Conservation (phyloP, 2,329 filamentous ascomycete species). For the Sporothrix luriei region DNA sequence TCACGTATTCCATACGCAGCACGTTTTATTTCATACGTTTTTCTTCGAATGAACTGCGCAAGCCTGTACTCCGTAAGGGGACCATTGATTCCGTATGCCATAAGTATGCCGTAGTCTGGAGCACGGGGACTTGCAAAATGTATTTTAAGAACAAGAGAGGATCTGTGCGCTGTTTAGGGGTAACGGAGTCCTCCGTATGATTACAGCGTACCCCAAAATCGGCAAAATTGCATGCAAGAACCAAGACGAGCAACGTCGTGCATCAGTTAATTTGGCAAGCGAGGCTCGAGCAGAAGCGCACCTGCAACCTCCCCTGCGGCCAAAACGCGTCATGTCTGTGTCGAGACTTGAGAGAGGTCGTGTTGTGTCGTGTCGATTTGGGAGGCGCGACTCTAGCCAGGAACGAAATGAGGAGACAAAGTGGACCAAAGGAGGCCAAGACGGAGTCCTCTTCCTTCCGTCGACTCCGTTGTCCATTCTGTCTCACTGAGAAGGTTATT, state of each 20-base stretch:
- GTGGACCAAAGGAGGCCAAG: neutral
- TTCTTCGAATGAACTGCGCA: neutral
- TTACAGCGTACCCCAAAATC: neutral
- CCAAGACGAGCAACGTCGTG: conserved; percentile 8
- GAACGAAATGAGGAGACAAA: neutral
- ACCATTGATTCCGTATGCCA: too few species aligned
- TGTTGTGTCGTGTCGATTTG: neutral
- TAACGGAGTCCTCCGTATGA: neutral
- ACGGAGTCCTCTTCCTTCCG: conserved; percentile 10
- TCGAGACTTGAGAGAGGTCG: neutral
- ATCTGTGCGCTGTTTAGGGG: conserved; percentile 6
- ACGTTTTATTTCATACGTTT: neutral
- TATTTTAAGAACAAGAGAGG: conserved; percentile 25
- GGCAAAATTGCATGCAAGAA: neutral
- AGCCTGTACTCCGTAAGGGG: too few species aligned
- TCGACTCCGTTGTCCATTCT: neutral
- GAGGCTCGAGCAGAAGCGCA: too few species aligned
- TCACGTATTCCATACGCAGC: conserved; percentile 19
- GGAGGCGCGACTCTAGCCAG: conserved; percentile 3
- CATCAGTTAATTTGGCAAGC: neutral
- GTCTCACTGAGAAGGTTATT: neutral
- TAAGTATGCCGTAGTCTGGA: neutral
- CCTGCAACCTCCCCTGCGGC: neutral
- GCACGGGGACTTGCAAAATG: neutral
- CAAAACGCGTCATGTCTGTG: conserved; percentile 13